Evolutionary conservation across 2,329 filamentous ascomycete species (phyloP).

Genomic region (Paraconiothyrium sp.): DNA sequence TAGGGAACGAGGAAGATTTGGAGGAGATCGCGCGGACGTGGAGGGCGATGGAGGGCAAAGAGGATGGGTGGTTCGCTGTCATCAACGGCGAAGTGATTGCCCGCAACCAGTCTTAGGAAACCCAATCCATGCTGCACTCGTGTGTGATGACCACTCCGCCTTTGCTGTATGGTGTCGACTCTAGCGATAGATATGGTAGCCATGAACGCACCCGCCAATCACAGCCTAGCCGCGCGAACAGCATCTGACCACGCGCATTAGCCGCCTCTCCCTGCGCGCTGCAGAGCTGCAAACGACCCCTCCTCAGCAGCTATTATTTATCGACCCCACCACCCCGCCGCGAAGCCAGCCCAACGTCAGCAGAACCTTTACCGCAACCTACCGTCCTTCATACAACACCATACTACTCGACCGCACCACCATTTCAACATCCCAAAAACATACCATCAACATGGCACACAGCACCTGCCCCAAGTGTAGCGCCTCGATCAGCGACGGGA

Average conservation of each 20-base stretch:
- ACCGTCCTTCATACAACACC: background rate
- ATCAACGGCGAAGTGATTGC: conserved; percentile 56
- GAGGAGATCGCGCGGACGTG: conserved; percentile 52
- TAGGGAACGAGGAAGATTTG: conserved; percentile 51
- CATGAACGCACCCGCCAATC: conserved; percentile 31
- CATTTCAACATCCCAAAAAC: conserved; percentile 32
- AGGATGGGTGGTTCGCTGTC: conserved; percentile 54
- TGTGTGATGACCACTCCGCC: background rate
- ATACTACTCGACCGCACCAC: background rate
- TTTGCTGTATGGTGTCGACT: background rate
- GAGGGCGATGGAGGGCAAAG: conserved; percentile 52
- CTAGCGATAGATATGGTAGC: background rate
- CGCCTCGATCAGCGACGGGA: conserved; percentile 39
- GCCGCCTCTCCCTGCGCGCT: conserved; percentile 27
- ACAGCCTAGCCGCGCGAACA: conserved; percentile 23
- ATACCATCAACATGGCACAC: conserved; percentile 42
- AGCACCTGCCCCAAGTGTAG: conserved; percentile 52
- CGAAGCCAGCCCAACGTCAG: conserved; percentile 25
- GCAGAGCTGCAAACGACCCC: conserved; percentile 12
- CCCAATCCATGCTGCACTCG: background rate
- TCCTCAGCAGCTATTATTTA: conserved; percentile 30
- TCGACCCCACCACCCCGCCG: conserved; percentile 49
- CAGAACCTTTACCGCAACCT: conserved; percentile 18
- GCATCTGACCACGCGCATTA: conserved; percentile 46
- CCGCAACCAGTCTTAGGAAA: conserved; percentile 32